These are phyloP conservation scores for Picea engelmannii DNA, from an alignment of 83 land plant genomes.

Conservation along the genomic window DNA sequence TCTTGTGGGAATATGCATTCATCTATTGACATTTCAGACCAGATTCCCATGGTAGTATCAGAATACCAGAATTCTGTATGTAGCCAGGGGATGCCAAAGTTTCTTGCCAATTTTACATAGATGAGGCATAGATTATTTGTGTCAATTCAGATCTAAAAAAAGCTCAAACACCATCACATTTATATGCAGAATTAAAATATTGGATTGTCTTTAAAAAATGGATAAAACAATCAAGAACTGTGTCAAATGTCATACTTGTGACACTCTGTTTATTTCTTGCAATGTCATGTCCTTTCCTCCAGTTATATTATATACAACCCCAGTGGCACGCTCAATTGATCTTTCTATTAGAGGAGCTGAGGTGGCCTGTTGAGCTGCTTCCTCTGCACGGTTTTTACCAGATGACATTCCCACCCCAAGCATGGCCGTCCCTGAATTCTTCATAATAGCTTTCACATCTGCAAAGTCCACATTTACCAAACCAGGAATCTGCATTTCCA, in stretches of 20 bases:
- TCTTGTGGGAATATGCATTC: no score
- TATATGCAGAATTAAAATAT: no score
- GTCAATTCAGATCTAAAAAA: no score
- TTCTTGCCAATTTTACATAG: no score
- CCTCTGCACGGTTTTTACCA: constrained; percentile 83
- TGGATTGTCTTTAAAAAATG: no score
- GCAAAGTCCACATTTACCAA: constrained; percentile 93
- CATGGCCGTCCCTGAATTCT: constrained; percentile 83
- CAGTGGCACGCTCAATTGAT: constrained; percentile 88
- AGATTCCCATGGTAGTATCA: no score
- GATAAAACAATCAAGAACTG: no score
- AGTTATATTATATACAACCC: constrained; percentile 89
- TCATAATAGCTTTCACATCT: constrained; percentile 85
- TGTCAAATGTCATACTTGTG: constrained; percentile 53
- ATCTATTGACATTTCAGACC: no score
- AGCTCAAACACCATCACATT: no score
- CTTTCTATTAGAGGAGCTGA: constrained; percentile 86
- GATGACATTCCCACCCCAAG: constrained; percentile 83
- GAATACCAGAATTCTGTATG: no score
- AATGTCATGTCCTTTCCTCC: constrained; percentile 91
- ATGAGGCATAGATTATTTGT: no score
- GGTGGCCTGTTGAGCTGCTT: constrained; percentile 93
- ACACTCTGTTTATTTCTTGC: constrained; percentile 87
- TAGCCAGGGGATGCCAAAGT: no score
- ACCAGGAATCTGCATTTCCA: constrained; percentile 77